Percentiles rank a stretch among this genome's conserved stretches.
These are phyloP conservation scores for Buxus sempervirens DNA, from an alignment of 164 flowering plant genomes.

Conservation along the genomic window DNA sequence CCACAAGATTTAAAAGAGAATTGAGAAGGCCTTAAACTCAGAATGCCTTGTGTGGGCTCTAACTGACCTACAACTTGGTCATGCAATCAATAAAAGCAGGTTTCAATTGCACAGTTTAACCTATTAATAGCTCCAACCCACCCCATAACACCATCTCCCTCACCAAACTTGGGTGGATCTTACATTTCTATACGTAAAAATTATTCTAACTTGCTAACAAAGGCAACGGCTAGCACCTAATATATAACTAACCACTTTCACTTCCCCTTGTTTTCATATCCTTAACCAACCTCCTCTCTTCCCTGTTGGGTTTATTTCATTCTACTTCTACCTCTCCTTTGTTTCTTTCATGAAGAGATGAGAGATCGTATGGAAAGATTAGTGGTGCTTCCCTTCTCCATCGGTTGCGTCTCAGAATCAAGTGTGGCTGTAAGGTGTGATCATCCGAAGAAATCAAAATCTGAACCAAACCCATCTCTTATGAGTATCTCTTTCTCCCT, in stretches of 20 bases:
- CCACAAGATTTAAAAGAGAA: constrained; percentile 11
- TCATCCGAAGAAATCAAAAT: constrained; percentile 30
- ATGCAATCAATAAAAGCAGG: constrained; percentile 19
- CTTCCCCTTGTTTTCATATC: constrained; percentile 12
- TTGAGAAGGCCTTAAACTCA: not conserved
- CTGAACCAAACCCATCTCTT: constrained; percentile 18
- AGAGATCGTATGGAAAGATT: constrained; percentile 65
- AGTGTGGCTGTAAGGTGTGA: constrained; percentile 35
- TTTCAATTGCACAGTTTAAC: constrained; percentile 23
- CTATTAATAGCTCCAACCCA: constrained; percentile 22
- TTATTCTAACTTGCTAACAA: constrained; percentile 42
- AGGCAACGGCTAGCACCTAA: constrained; percentile 33
- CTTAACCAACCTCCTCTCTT: constrained; percentile 11
- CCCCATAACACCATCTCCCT: constrained; percentile 24
- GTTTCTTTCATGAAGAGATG: constrained; percentile 24
- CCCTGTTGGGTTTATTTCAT: not conserved
- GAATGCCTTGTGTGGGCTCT: constrained; percentile 12
- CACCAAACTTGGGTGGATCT: constrained; percentile 36
- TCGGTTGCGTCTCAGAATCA: constrained; percentile 55
- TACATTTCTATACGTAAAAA: constrained; percentile 26
- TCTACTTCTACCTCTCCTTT: not conserved
- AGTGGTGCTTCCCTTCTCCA: constrained; percentile 56
- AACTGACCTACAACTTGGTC: constrained; percentile 14
- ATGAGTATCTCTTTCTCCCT: constrained; percentile 18
- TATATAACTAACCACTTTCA: constrained; percentile 30